Percentiles rank a stretch among this genome's conserved stretches.
These are phyloP conservation scores for Scedosporium aurantiacum DNA, from an alignment of 2,329 filamentous ascomycete genomes.

Conservation along the genomic window DNA sequence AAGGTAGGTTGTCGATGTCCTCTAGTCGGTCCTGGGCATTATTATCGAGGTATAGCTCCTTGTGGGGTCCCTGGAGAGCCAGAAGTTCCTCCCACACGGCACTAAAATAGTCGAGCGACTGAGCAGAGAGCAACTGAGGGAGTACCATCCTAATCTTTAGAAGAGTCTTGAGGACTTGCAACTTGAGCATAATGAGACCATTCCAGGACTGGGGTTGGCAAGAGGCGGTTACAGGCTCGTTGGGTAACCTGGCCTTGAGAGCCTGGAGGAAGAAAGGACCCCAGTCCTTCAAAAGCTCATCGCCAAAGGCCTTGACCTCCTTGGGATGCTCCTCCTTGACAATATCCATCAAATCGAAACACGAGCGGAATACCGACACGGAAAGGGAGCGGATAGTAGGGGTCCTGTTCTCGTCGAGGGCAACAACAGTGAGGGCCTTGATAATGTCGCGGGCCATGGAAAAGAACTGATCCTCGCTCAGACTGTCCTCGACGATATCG, in stretches of 20 bases:
- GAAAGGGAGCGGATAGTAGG: slow-evolving; percentile 71
- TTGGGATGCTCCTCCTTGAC: slow-evolving; percentile 85
- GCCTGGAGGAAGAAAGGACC: slow-evolving; percentile 77
- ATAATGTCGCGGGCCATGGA: slow-evolving; percentile 77
- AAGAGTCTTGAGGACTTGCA: slow-evolving; percentile 88
- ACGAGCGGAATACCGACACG: slow-evolving; percentile 79
- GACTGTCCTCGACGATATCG: slow-evolving; percentile 84
- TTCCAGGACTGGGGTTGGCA: slow-evolving; percentile 60
- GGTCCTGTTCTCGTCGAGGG: slow-evolving; percentile 63
- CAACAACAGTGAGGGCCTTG: slow-evolving; percentile 71
- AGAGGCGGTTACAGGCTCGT: slow-evolving; percentile 36
- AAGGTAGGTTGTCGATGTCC: slow-evolving; percentile 83
- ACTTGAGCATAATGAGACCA: slow-evolving; percentile 73
- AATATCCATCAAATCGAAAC: slow-evolving; percentile 93
- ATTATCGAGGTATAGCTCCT: slow-evolving; percentile 73
- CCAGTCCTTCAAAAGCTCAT: slow-evolving; percentile 75
- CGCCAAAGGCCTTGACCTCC: slow-evolving; percentile 79
- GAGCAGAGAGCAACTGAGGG: slow-evolving; percentile 66
- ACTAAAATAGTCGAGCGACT: slow-evolving; percentile 73
- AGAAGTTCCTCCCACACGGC: slow-evolving; percentile 83
- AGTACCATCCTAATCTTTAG: slow-evolving; percentile 83
- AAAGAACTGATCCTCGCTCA: slow-evolving; percentile 94
- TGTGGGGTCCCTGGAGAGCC: slow-evolving; percentile 60
- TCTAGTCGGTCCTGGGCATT: slow-evolving; percentile 81
- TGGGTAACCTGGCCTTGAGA: slow-evolving; percentile 65